Percentiles rank a stretch among this genome's conserved stretches.
These are phyloP conservation scores for Xylariaceae sp. DNA, from an alignment of 2,329 filamentous ascomycete species.

Conservation along the genomic window DNA sequence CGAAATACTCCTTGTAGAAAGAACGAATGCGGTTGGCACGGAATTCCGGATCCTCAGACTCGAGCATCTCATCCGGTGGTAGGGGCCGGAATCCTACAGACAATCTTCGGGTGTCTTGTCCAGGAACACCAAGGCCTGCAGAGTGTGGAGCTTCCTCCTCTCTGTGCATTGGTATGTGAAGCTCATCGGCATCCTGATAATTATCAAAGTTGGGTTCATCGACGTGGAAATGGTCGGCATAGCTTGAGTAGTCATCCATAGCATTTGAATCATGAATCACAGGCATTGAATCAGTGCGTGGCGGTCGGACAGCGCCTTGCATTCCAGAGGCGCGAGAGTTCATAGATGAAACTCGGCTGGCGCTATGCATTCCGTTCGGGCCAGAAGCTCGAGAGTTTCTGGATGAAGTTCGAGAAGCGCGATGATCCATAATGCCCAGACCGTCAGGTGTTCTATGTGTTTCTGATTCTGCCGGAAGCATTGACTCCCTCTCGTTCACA, in stretches of 20 bases:
- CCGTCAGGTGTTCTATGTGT: conserved; percentile 13
- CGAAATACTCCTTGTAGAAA: conserved; percentile 99
- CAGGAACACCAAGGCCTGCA: conserved; percentile 50
- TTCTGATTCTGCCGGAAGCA: conserved; percentile 12
- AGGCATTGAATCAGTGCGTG: conserved; percentile 34
- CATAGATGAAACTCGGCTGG: conserved; percentile 21
- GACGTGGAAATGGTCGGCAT: conserved; percentile 23
- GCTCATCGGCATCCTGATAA: conserved; percentile 31
- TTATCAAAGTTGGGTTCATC: conserved; percentile 17
- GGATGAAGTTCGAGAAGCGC: conserved; percentile 21
- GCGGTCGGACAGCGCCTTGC: conserved; percentile 28
- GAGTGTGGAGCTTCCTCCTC: conserved; percentile 27
- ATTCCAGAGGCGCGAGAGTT: conserved; percentile 20
- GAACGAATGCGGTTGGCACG: conserved; percentile 95
- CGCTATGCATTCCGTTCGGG: conserved; percentile 26
- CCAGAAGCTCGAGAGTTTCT: conserved; percentile 20
- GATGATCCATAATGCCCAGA: conserved; percentile 22
- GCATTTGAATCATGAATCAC: conserved; percentile 21
- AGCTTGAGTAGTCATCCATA: conserved; percentile 24
- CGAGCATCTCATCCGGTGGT: conserved; percentile 74
- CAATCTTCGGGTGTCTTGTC: conserved; percentile 53
- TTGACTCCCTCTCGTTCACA: conserved; percentile 21
- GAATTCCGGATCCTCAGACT: conserved; percentile 85
- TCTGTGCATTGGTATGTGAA: conserved; percentile 18
- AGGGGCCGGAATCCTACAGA: conserved; percentile 77